A percentile compares a stretch with the other conserved stretches of the same genome.
These are phyloP conservation scores for Pestalotiopsis sp. DNA, from an alignment of 2,329 filamentous ascomycete genomes.

Conservation along the genomic window DNA sequence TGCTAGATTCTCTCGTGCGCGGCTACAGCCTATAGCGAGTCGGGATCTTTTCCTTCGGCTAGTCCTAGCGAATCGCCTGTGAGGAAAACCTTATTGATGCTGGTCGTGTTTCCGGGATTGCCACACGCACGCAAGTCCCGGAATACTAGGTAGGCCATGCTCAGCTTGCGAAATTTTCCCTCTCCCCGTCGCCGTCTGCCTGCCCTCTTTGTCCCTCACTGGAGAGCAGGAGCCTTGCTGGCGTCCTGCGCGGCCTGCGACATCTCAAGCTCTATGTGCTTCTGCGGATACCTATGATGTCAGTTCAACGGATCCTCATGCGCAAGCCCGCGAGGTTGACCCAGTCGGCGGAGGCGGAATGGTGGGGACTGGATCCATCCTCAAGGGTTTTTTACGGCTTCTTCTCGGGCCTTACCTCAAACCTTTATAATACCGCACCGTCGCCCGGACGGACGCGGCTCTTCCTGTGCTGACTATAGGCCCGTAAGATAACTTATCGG, in stretches of 20 bases:
- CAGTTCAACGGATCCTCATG: constrained; percentile 13
- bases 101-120: neutral
- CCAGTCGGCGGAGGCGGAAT: constrained; percentile 12
- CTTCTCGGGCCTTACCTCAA: constrained; percentile 13
- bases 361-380: constrained; percentile 10
- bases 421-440: neutral
- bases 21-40: neutral
- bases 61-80: neutral
- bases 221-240: neutral
- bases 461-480: neutral
- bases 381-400: constrained; percentile 15
- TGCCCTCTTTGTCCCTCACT: neutral
- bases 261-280: neutral
- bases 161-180: neutral
- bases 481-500: constrained; percentile 7
- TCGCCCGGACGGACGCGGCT: neutral
- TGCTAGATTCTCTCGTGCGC: neutral
- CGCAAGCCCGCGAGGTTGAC: constrained; percentile 8
- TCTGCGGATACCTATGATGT: constrained; percentile 14
- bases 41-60: neutral
- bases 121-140: neutral
- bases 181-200: neutral
- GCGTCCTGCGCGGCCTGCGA: neutral
- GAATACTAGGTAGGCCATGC: neutral
- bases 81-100: constrained; percentile 2